phyloP scores from a whole-genome alignment of 2,329 filamentous ascomycete genomes.

The Beauveria brongniartii region DNA sequence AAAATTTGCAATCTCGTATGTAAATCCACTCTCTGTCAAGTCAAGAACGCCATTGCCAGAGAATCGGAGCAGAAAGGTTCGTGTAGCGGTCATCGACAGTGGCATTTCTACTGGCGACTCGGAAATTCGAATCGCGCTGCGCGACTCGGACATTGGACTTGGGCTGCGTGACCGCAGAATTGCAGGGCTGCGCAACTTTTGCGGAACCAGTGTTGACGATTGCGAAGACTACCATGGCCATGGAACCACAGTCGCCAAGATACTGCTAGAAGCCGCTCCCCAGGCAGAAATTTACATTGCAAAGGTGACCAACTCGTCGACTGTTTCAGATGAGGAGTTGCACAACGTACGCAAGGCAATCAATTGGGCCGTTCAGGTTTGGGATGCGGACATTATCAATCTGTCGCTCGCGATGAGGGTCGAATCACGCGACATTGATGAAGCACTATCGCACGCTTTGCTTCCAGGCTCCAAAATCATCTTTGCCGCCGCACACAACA shows the following conservation, averaged over 20 bases:
- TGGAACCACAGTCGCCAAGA: neutral
- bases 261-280: neutral
- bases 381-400: neutral
- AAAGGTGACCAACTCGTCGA: neutral
- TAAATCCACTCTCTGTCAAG: neutral
- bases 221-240: neutral
- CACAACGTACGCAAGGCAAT: neutral
- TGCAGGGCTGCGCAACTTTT: neutral
- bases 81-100: neutral
- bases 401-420: neutral
- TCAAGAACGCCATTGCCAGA: neutral
- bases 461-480: neutral
- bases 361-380: neutral
- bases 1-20: neutral
- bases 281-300: neutral
- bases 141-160: no score
- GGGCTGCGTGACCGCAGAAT: neutral
- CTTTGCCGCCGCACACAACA: neutral
- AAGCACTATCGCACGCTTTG: neutral
- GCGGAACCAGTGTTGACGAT: neutral
- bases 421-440: neutral
- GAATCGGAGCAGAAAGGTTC: neutral
- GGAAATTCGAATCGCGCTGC: neutral
- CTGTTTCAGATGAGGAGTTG: neutral
- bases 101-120: neutral